phyloP scores from a whole-genome alignment of 805 yeast species.

The Yarrowia deformans region DNA sequence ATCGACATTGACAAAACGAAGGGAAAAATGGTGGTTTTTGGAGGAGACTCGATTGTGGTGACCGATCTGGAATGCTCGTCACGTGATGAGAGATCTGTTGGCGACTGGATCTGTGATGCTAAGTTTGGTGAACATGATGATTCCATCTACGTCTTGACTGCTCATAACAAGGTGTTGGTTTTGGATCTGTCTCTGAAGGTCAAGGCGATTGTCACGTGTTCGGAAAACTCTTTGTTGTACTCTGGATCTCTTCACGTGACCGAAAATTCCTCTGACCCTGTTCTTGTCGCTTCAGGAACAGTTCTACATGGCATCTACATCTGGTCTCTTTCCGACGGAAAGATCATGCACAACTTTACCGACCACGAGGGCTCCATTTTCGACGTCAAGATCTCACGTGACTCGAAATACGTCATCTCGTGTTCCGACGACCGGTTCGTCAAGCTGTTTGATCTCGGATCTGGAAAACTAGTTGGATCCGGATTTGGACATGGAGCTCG shows the following conservation, averaged over 20 bases:
- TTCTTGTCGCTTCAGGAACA: slow-evolving; percentile 85
- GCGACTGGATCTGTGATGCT: slow-evolving; percentile 82
- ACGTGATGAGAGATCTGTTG: slow-evolving; percentile 52
- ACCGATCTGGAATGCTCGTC: slow-evolving; percentile 49
- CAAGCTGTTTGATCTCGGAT: slow-evolving; percentile 68
- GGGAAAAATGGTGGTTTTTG: slow-evolving; percentile 57
- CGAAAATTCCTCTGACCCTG: slow-evolving; percentile 47
- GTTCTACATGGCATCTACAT: slow-evolving; percentile 86
- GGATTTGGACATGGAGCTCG: slow-evolving; percentile 99
- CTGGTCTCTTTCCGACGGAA: slow-evolving; percentile 60
- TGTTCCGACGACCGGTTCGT: slow-evolving; percentile 96
- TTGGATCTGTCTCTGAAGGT: slow-evolving; percentile 49
- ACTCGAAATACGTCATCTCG: slow-evolving; percentile 66
- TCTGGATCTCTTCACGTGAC: slow-evolving; percentile 74
- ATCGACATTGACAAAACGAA: slow-evolving; percentile 55
- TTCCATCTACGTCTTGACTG: slow-evolving; percentile 66
- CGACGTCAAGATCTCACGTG: slow-evolving; percentile 68
- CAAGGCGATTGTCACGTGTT: slow-evolving; percentile 54
- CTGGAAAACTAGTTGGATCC: slow-evolving; percentile 67
- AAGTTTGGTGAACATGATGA: slow-evolving; percentile 56
- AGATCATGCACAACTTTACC: slow-evolving; percentile 61
- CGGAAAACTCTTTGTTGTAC: slow-evolving; percentile 83
- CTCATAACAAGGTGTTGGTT: slow-evolving; percentile 74
- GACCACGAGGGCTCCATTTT: slow-evolving; percentile 94
- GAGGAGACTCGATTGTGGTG: slow-evolving; percentile 73